Base-by-base conservation (phyloP, 225 moss, liverwort and hornwort species). In the Rhytidiadelphus loreus region DNA sequence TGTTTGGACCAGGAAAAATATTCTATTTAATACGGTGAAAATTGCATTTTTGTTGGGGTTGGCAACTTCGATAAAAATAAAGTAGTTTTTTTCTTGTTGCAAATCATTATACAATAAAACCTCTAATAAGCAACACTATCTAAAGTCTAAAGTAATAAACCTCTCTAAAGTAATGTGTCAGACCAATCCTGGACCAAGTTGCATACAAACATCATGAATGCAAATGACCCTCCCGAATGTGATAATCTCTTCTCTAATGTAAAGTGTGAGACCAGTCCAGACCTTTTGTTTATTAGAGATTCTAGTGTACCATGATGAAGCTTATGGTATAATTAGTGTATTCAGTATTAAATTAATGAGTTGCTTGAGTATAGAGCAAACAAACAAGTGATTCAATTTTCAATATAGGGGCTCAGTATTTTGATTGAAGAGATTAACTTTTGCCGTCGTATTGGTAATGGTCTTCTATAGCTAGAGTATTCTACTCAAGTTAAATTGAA, bases 391-490 rank as follows among this genome's bases (percentile, higher is more conserved):
- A 68, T n/a, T 68, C n/a, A 23, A 65, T 37, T 19, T 65, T 3
- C 0, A 65, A 65, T 35, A 65, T 65, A 65, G 35, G 19, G 35
- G 20, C 39, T 68, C 0, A 2, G 24, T 12, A 22, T 68, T 68
- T 68, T 12, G 37, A 37, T 66, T 23, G 22, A n/a, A n/a, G 23
- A 39, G 13, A 13, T 37, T 4, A 39, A 2, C 2, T 69, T 21
- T 24, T 39, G 4, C 0, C 0, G 0, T 39, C 13, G 1, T 6
- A 6, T n/a, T 66, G 37, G 20, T 3, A 0, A n/a, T 23, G 7
- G 12, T n/a, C n/a, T 22, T n/a, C n/a, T n/a, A 11, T 4, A n/a
- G 12, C 22, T 66, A 6, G n/a, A 66, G 9, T 33, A 16, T 16
- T 16, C 37, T 66, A 66, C n/a, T n/a, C 2, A 35, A 63, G 5